These are phyloP conservation scores for Xylaria intraflava DNA, from an alignment of 495 filamentous ascomycete genomes.

Conservation along the genomic window DNA sequence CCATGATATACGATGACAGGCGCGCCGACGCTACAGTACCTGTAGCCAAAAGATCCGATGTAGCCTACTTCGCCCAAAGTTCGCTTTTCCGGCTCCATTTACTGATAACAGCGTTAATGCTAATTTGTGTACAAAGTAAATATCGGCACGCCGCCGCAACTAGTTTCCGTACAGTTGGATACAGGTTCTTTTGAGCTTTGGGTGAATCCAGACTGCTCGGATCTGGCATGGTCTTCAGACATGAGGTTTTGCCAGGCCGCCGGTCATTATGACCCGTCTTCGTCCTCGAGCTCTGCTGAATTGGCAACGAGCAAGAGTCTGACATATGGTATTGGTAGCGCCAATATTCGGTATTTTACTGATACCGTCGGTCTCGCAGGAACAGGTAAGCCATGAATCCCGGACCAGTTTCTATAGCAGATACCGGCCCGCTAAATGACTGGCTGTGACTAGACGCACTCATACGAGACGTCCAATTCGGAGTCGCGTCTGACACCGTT, in stretches of 20 bases:
- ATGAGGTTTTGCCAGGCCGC: slow-evolving; percentile 36
- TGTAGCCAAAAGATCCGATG: slow-evolving; percentile 42
- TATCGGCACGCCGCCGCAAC: slow-evolving; percentile 42
- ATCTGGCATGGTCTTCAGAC: slow-evolving; percentile 27
- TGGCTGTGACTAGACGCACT: slow-evolving; percentile 18
- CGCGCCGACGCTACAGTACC: slow-evolving; percentile 35
- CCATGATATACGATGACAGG: slow-evolving; percentile 23
- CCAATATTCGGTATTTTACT: slow-evolving; percentile 39
- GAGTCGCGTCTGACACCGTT: slow-evolving; percentile 32
- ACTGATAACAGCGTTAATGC: neutral
- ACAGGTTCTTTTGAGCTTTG: slow-evolving; percentile 47
- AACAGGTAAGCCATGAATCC: slow-evolving; percentile 16
- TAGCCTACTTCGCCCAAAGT: slow-evolving; percentile 45
- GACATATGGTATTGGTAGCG: slow-evolving; percentile 40
- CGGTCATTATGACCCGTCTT: slow-evolving; percentile 33
- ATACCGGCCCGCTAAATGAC: neutral
- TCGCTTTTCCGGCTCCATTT: slow-evolving; percentile 7
- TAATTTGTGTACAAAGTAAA: slow-evolving; percentile 32
- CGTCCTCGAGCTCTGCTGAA: slow-evolving; percentile 29
- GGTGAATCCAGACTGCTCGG: slow-evolving; percentile 44
- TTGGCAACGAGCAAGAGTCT: slow-evolving; percentile 29
- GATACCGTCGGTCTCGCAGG: slow-evolving; percentile 38
- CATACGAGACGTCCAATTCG: slow-evolving; percentile 37
- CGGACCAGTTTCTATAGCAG: neutral
- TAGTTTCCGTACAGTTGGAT: slow-evolving; percentile 43